Conservation (phyloP, 805 yeast species). For the Schwanniomyces vanrijiae region DNA sequence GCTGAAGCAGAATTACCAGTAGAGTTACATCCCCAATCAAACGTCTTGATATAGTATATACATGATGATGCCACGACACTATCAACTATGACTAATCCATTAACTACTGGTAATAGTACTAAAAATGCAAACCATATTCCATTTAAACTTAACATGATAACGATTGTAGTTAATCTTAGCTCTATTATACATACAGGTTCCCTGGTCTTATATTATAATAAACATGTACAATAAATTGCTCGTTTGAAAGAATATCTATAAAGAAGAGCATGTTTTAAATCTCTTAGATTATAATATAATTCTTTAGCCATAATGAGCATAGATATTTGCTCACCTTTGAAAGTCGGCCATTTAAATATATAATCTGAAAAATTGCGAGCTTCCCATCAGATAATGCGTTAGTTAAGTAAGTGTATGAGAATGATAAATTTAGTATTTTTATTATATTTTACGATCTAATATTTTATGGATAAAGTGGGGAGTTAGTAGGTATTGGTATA, state of each 20-base stretch:
- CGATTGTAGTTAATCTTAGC: not conserved
- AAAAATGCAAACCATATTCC: not conserved
- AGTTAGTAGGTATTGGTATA: too few species aligned
- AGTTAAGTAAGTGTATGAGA: not conserved
- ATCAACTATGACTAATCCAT: constrained; percentile 22
- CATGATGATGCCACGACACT: constrained; percentile 42
- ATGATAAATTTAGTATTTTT: too few species aligned
- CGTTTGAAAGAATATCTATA: not conserved
- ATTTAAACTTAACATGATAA: too few species aligned
- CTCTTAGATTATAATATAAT: too few species aligned
- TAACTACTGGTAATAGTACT: not conserved
- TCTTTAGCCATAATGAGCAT: not conserved
- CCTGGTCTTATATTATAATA: not conserved
- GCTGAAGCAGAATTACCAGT: constrained; percentile 29
- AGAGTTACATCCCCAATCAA: constrained; percentile 45
- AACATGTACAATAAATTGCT: not conserved
- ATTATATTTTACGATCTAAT: too few species aligned
- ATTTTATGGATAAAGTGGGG: too few species aligned
- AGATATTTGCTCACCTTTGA: not conserved
- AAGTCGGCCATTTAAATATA: not conserved
- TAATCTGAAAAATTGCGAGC: not conserved
- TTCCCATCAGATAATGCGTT: not conserved
- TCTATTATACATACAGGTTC: not conserved
- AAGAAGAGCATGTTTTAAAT: not conserved
- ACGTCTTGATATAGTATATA: constrained; percentile 35